phyloP scores from a whole-genome alignment of 305 asterid species.

The Rubia balearica region DNA sequence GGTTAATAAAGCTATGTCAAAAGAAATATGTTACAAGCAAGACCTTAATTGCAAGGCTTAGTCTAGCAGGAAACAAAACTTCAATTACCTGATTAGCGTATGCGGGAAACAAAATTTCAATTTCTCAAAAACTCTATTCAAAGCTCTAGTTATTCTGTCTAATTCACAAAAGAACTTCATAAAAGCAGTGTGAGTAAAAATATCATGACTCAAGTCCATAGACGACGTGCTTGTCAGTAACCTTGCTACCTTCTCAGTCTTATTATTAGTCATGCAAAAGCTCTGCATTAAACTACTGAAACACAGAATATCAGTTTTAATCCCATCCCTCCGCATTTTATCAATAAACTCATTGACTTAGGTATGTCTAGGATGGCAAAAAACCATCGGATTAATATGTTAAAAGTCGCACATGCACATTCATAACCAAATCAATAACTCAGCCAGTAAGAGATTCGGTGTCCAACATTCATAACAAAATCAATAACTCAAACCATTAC shows the following conservation, averaged over 20 bases:
- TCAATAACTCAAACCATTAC: no score
- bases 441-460: no score
- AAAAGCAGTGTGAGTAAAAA: constrained; percentile 61
- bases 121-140: no score
- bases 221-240: constrained; percentile 44
- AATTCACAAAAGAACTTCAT: constrained; percentile 54
- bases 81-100: background rate
- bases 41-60: constrained; percentile 23
- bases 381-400: constrained; percentile 62
- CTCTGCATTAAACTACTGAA: constrained; percentile 67
- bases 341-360: constrained; percentile 54
- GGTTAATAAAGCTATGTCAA: background rate
- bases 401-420: no score
- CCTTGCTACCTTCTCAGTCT: constrained; percentile 65
- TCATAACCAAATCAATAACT: no score
- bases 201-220: constrained; percentile 58
- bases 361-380: constrained; percentile 54
- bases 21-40: constrained; percentile 14
- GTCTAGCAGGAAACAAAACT: background rate
- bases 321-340: constrained; percentile 64
- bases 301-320: constrained; percentile 59
- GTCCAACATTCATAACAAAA: no score
- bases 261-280: constrained; percentile 40
- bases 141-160: constrained; percentile 26
- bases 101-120: no score